These are phyloP conservation scores for Daldinia caldariorum DNA, from an alignment of 495 filamentous ascomycete species.

Conservation along the genomic window DNA sequence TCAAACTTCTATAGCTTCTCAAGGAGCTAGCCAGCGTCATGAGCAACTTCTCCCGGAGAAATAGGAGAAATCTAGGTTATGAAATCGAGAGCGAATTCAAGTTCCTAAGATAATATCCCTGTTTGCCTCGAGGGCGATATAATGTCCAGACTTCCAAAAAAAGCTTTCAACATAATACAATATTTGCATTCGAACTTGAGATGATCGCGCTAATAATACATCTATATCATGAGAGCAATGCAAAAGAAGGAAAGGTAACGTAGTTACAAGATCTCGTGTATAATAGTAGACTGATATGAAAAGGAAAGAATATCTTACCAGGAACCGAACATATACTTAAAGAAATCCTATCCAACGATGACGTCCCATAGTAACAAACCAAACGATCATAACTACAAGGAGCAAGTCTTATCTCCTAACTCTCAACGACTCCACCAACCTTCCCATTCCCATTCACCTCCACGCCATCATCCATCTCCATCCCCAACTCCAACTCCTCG, in stretches of 20 bases:
- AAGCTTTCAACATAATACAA: no score
- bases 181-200: no score
- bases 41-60: not conserved
- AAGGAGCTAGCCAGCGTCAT: slow-evolving; percentile 12
- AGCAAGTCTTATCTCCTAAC: no score
- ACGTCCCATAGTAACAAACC: not conserved
- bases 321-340: not conserved
- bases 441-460: not conserved
- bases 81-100: not conserved
- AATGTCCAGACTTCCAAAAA: not conserved
- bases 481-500: not conserved
- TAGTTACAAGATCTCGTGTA: not conserved
- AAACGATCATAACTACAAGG: no score
- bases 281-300: not conserved
- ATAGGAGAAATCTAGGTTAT: not conserved
- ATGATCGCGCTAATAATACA: no score
- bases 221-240: no score
- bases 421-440: no score
- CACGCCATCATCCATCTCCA: not conserved
- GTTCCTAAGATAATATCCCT: not conserved
- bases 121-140: not conserved
- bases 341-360: not conserved
- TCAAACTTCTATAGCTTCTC: slow-evolving; percentile 26
- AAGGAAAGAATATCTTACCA: not conserved
- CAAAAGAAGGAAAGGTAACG: no score